Evolutionary conservation across 1,139 yeast genomes (phyloP), one percentile per base, ranked within the genome.

Genomic region (Pichia sp.): DNA sequence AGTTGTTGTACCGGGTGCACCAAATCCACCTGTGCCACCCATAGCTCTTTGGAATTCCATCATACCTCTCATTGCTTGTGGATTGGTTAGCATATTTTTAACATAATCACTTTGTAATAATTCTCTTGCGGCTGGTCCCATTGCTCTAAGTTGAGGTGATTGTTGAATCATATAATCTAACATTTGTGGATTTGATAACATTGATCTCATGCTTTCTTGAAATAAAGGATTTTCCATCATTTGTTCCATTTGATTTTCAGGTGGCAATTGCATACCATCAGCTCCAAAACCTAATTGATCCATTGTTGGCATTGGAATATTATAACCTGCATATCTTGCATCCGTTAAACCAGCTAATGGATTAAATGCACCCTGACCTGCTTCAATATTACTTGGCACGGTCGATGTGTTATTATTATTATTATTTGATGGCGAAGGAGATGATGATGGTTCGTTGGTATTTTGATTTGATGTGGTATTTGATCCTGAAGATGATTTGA

Each of bases 311-410:
- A 92, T 71, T 56, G 87, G 90, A 12, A 89, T 75, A 41, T 68
- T 66, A 55, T 80, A 82, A 1, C 98, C 98, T 2, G 97, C 97
- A 60, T 89, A 92, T 46, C 97, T 77, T 1, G 97, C 97, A 36
- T 96, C 94, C 0, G 97, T 90, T 55, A 92, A 70, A 53, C 85
- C 96, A 6, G 96, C 92, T 55, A 92, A 70, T 27, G 96, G 95
- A 63, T 92, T 87, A 64, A 84, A 87, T 0, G 95, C 77, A 12
- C 94, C 94, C 53, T 80, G 84, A 3, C 98, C 98, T 2, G 97
- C 78, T 3, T 96, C 80, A 49, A 92, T 74, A 59, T 82, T 86
- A 23, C 82, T 65, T 16, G 96, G 96, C 22, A 80, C 81, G 24
- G 62, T 47, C 9, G 61, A 46, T 12, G 66, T 37, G 22, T 60